Base-by-base conservation (phyloP, 176 grass and related monocot genomes). In the Carex scoparia region DNA sequence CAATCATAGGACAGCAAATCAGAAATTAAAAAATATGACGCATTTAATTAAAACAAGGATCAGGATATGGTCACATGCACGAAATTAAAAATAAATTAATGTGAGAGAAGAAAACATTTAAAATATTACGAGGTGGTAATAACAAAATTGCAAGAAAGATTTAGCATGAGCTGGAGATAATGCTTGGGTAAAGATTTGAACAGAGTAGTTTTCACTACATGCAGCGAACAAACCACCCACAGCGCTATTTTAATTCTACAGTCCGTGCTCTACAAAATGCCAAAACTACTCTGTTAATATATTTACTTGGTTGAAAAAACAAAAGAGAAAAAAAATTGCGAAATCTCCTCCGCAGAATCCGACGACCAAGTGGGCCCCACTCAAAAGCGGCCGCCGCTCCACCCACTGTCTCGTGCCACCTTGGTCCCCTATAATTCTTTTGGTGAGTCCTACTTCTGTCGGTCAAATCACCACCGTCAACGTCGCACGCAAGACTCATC, bases 271-370 rank as follows among this genome's bases (percentile, higher is more conserved):
- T 46, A 1, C 7, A 46, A 8, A 1, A 46, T 8, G 44, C 7
- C 7, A 8, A 46, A 46, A 46, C 0, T 1, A 1, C 6, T 46
- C 6, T 46, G 44, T 46, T 46, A 46, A 46, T 8, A 46, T 46
- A 5, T 7, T 46, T 46, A 46, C 7, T 13, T 7, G 30, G 13
- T 42, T 16, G 63, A 18, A 66, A 67, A 83, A 48, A 48, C 0
- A 49, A 67, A 23, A 68, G 3, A 79, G 18, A 30, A 54, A 67
- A 44, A 13, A 30, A 19, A 7, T 12, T 13, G 46, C 19, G 18
- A 32, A 68, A 67, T 66, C n/a, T 83, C 81, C n/a, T 69, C 61
- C 81, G 80, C 61, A 68, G 61, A 83, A 49, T 83, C 16, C n/a
- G 60, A 83, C 80, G 81, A 83, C 62, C 9, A 1, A 48, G 54